Conservation (phyloP, 306 rosid genomes). For the Vigna reflexopilosa region DNA sequence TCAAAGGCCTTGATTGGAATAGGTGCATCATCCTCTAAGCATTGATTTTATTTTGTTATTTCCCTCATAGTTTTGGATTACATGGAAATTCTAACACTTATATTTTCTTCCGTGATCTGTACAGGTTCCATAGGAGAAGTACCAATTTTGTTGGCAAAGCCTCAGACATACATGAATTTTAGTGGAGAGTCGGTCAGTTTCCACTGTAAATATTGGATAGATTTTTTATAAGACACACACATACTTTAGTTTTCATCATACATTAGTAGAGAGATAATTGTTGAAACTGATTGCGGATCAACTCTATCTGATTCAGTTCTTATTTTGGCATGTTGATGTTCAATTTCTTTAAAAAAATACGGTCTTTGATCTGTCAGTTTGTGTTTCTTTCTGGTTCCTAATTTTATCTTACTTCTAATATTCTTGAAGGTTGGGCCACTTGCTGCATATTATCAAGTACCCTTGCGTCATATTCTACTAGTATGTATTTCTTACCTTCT, state of each 20-base stretch:
- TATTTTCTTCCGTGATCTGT: slow-evolving; percentile 48
- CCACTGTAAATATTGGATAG: slow-evolving; percentile 7
- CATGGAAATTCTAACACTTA: slow-evolving; percentile 24
- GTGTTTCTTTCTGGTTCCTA: slow-evolving; percentile 26
- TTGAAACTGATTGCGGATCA: slow-evolving; percentile 26
- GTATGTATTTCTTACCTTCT: slow-evolving; percentile 52
- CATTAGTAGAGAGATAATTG: neutral
- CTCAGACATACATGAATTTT: slow-evolving; percentile 90
- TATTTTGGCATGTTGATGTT: slow-evolving; percentile 1
- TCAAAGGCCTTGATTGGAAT: slow-evolving; percentile 92
- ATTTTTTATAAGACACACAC: neutral
- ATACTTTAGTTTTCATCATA: neutral
- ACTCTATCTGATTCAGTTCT: slow-evolving; percentile 21
- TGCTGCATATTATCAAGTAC: slow-evolving; percentile 89
- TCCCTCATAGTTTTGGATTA: neutral
- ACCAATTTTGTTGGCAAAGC: slow-evolving; percentile 89
- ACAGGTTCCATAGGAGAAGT: slow-evolving; percentile 95
- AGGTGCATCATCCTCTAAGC: slow-evolving; percentile 54
- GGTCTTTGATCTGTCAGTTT: neutral
- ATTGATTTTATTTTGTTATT: neutral
- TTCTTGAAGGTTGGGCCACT: slow-evolving; percentile 87
- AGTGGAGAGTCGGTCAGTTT: slow-evolving; percentile 93
- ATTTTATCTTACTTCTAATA: slow-evolving; percentile 34
- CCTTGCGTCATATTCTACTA: slow-evolving; percentile 85
- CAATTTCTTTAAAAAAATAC: slow-evolving; percentile 1